A percentile compares a stretch with the other conserved stretches of the same genome.
Conservation (phyloP, 257 asterid species). For the Anisodus acutangulus region DNA sequence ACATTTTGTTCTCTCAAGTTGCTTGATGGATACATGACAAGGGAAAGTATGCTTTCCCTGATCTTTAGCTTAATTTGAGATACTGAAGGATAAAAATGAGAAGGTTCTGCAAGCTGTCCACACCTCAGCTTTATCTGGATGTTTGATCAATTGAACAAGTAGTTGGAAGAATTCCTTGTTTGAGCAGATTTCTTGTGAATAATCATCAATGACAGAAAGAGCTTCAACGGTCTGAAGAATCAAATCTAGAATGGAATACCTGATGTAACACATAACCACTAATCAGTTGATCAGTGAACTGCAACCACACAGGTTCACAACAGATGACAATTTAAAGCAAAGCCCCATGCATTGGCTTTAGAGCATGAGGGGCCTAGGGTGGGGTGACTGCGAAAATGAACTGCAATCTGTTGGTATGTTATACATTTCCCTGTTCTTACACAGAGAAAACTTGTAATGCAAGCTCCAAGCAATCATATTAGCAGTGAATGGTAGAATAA, state of each 20-base stretch:
- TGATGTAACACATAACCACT: slow-evolving; percentile 42
- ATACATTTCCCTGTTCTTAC: not conserved
- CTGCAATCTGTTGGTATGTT: not conserved
- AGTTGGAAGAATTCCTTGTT: slow-evolving; percentile 61
- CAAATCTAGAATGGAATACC: slow-evolving; percentile 70
- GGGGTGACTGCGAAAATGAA: not conserved
- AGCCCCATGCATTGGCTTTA: not conserved
- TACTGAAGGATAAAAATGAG: not conserved
- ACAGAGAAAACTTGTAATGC: not conserved
- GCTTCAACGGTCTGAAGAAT: slow-evolving; percentile 84
- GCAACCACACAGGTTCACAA: slow-evolving; percentile 23
- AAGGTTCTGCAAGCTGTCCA: slow-evolving; percentile 33
- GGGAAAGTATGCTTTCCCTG: slow-evolving; percentile 10
- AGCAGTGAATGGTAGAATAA: not conserved
- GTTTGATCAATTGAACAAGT: slow-evolving; percentile 61
- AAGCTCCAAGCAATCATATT: slow-evolving; percentile 9
- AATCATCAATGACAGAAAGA: slow-evolving; percentile 67
- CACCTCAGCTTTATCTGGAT: slow-evolving; percentile 87
- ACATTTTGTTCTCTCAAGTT: slow-evolving; percentile 27
- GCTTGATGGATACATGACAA: slow-evolving; percentile 12
- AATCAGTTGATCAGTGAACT: not conserved
- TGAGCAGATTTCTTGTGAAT: slow-evolving; percentile 57
- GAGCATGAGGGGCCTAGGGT: not conserved
- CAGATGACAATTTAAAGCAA: slow-evolving; percentile 24
- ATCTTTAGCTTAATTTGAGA: not conserved